Base-by-base conservation (phyloP, 805 yeast genomes). In the Yamadazyma nakazawae region DNA sequence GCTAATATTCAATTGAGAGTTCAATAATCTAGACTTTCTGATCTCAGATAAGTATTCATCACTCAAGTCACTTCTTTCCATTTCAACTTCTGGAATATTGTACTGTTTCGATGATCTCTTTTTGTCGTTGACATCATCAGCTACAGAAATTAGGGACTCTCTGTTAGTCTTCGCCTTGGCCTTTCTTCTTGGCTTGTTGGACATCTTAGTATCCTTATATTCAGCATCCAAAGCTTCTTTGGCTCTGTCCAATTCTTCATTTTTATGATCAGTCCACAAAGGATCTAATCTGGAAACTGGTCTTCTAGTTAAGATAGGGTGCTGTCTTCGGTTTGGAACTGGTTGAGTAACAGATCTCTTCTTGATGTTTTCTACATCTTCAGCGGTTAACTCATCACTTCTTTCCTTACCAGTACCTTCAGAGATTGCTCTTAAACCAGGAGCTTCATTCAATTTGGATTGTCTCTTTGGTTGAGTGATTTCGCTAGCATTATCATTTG, bases 231-330 rank as follows among this genome's bases (percentile, higher is more conserved):
- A 66, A 47, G 63, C 78, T 58, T 64, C 76, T 56, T 67, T 68
- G 47, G 67, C 81, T 54, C 61, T 62, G 48, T 62, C 75, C 56
- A 64, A 63, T 62, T 72, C 72, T 48, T 66, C 74, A 63, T 68
- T 73, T 50, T 78, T 80, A 55, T 75, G 77, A 3, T 76, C 78
- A 30, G 65, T 64, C 72, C 76, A 77, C 50, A 81, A 68, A 24
- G 84, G 84, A 59, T 80, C 84, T 43, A 80, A 66, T 50, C 76
- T 71, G 1, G 83, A 78, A 13, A 77, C 75, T 6, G 84, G 84
- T 49, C 80, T 70, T 48, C 82, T 73, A 2, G 81, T 75, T 34
- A 78, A 70, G 35, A 64, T 44, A 31, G 73, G 70, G 43, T 64
- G 61, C 46, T 54, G 58, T 52, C 73, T 62, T 42, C 65, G 52